A percentile compares a stretch with the other conserved stretches of the same genome.
phyloP scores from a whole-genome alignment of 2,329 filamentous ascomycete species.

The Aspergillus sp. region DNA sequence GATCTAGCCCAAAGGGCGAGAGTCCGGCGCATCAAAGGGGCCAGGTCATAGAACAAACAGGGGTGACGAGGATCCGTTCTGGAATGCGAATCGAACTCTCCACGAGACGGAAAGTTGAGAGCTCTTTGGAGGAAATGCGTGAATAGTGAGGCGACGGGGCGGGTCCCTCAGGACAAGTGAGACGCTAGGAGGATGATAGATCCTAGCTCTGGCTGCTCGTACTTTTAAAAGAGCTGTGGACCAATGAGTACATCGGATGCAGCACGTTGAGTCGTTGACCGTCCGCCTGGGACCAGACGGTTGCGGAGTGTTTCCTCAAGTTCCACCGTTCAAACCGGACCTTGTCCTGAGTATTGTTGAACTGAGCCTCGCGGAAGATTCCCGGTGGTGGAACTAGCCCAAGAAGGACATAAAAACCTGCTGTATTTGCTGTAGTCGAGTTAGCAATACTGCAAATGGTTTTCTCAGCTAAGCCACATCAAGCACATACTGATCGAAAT shows the following conservation, averaged over 20 bases:
- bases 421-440: background rate
- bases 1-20: constrained; percentile 10
- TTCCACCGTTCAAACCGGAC: constrained; percentile 17
- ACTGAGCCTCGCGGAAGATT: constrained; percentile 2
- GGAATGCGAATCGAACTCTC: constrained; percentile 21
- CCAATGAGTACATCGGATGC: constrained; percentile 19
- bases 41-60: constrained; percentile 11
- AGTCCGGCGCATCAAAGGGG: constrained; percentile 11
- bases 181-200: constrained; percentile 8
- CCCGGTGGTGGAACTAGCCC: constrained; percentile 6
- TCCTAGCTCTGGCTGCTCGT: constrained; percentile 10
- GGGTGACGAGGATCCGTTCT: constrained; percentile 21
- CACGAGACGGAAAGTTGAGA: constrained; percentile 19
- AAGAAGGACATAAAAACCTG: background rate
- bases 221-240: constrained; percentile 8
- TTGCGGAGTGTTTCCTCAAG: constrained; percentile 16
- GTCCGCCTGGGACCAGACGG: constrained; percentile 14
- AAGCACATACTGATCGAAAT: background rate
- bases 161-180: constrained; percentile 15
- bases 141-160: constrained; percentile 24
- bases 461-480: background rate
- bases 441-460: background rate
- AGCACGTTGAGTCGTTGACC: constrained; percentile 25
- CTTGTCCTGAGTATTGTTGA: constrained; percentile 4
- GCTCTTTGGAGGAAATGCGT: constrained; percentile 21